Base-by-base conservation (phyloP, 768 basidiomycete genomes). In the Podaxis mareebaensis region DNA sequence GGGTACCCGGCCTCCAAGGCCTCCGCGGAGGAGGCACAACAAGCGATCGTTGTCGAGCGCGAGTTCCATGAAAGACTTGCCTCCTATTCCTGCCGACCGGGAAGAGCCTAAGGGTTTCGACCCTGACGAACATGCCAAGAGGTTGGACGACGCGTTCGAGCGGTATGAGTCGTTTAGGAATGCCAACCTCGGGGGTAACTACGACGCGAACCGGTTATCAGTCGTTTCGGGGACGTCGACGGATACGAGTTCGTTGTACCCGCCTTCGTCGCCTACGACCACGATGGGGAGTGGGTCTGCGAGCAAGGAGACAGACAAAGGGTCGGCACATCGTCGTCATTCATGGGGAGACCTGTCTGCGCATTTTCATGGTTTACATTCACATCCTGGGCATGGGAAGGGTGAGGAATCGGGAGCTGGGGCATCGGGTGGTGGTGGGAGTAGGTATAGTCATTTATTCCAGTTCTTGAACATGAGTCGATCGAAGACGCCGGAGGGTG, bases 81-180 rank as follows among this genome's bases (percentile, higher is more conserved):
- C 53, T 22, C 55, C 54, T 26, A 13, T 63, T 15, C 55, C 61
- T 20, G 10, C 33, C 2, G 30, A 38, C 46, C 53, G 20, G 3
- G 58, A 48, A 20, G 55, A 59, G 72, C 73, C 36, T 57, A 56
- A 17, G 69, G 70, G 30, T 42, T 75, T 24, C 5, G 70, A 71
- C 46, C 64, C 67, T n/a, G 55, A 73, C 12, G 79, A 83, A 49
- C 78, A 82, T 65, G 75, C 78, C 49, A 70, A 73, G 3, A 79
- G 74, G 4, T 76, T 91, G 40, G 90, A 94, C 68, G 94, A 96
- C 72, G 95, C 95, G 0, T 96, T 90, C 72, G 92, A 92, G 61
- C 82, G 93, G 40, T 97, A 96, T 70, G 92, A 96, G 72, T 80
- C 87, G n/a, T 95, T 89, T 75, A 85, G 85, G 70, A 85, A 86